phyloP scores from a whole-genome alignment of 2,329 filamentous ascomycete species.

The Paecilomyces dactylethromorphus region DNA sequence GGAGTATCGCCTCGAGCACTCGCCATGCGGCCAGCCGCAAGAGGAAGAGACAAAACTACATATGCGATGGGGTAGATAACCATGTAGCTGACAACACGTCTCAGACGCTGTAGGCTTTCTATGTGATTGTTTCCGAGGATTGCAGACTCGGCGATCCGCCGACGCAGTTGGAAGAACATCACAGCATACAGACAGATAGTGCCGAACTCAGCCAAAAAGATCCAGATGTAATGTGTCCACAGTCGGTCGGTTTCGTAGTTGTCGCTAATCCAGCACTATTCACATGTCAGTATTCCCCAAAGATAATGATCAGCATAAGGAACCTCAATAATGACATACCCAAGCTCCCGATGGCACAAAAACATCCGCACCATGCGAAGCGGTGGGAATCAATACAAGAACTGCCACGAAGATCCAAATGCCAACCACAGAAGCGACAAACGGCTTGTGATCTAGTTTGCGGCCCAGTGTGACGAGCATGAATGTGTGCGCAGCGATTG shows the following conservation, averaged over 20 bases:
- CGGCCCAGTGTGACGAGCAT: constrained; percentile 42
- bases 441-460: constrained; percentile 39
- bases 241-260: constrained; percentile 40
- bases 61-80: constrained; percentile 48
- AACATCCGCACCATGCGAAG: constrained; percentile 33
- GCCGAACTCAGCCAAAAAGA: constrained; percentile 48
- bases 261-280: constrained; percentile 45
- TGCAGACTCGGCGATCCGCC: constrained; percentile 33
- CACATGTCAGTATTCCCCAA: constrained; percentile 5
- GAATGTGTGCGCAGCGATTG: constrained; percentile 51
- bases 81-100: constrained; percentile 42
- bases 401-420: constrained; percentile 42
- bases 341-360: constrained; percentile 47
- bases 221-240: constrained; percentile 49
- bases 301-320: not conserved
- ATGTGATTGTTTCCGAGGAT: constrained; percentile 29
- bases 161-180: constrained; percentile 44
- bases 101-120: constrained; percentile 32
- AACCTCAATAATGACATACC: constrained; percentile 27
- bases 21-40: constrained; percentile 45
- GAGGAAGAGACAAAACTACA: constrained; percentile 57
- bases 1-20: constrained; percentile 27
- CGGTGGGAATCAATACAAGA: constrained; percentile 42
- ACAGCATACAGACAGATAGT: constrained; percentile 44
- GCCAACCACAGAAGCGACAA: constrained; percentile 36